Percentiles rank a stretch among this genome's conserved stretches.
phyloP scores from a whole-genome alignment of 140 eudicot species.

The Ambrosia hybrid region DNA sequence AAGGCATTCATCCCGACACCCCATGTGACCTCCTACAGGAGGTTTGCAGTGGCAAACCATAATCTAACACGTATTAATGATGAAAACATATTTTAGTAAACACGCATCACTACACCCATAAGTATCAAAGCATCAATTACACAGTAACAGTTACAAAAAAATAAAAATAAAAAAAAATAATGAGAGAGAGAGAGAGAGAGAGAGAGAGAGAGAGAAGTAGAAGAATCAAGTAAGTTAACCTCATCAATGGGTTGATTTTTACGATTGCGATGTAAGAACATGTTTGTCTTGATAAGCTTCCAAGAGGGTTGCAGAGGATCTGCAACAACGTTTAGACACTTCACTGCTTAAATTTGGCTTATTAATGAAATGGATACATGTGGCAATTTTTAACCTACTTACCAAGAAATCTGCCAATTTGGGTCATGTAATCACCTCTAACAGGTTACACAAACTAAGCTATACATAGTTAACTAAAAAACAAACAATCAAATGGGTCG shows the following conservation, averaged over 20 bases:
- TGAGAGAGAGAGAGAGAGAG: too few relatives aligned
- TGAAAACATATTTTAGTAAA: not conserved
- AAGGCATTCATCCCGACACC: conserved; percentile 88
- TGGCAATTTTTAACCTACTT: not conserved
- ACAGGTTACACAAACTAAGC: not conserved
- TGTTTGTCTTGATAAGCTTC: conserved; percentile 78
- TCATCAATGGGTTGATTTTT: conserved; percentile 84
- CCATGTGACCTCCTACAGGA: conserved; percentile 66
- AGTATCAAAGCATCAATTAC: not conserved
- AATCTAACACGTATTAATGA: conserved; percentile 43
- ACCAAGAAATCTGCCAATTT: not conserved
- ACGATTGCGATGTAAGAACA: conserved; percentile 77
- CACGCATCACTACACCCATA: not conserved
- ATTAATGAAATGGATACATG: not conserved
- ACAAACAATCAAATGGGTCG: not conserved
- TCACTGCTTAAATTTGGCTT: conserved; percentile 13
- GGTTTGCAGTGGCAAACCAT: conserved; percentile 97
- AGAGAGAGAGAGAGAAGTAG: not conserved
- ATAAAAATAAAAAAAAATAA: too few relatives aligned
- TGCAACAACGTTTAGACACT: conserved; percentile 33
- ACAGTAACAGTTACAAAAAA: not conserved
- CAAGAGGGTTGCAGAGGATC: conserved; percentile 63
- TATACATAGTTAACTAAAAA: conserved; percentile 2
- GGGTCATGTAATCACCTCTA: not conserved
- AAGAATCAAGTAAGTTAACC: conserved; percentile 42